Evolutionary conservation across 2,329 filamentous ascomycete species (phyloP).

Genomic region (Graphilbum fragrans): DNA sequence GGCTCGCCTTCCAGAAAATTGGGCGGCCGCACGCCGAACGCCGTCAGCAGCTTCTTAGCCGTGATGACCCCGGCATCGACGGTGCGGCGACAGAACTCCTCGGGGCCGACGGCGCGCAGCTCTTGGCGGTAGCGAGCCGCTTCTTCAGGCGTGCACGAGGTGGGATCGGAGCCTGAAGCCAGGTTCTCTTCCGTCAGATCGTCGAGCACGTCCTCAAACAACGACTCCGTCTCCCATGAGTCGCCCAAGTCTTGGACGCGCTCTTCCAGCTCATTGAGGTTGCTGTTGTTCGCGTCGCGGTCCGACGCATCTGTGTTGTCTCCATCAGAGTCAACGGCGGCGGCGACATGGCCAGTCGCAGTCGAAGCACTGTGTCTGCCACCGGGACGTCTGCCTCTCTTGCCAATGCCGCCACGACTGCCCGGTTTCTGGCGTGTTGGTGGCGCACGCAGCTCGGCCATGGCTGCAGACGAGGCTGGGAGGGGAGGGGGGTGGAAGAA

Average conservation of each 20-base stretch:
- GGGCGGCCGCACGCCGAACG: conserved; percentile 69
- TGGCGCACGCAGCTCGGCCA: conserved; percentile 1
- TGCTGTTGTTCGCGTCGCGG: not conserved
- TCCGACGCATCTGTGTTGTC: not conserved
- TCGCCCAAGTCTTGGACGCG: conserved; percentile 38
- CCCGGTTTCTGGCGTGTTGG: not conserved
- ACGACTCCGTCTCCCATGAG: conserved; percentile 51
- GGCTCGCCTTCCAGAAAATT: conserved; percentile 57
- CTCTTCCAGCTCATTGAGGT: conserved; percentile 33
- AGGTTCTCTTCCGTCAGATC: conserved; percentile 40
- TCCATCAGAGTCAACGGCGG: not conserved
- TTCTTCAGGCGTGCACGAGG: conserved; percentile 56
- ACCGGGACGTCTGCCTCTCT: not conserved
- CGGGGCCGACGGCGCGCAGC: conserved; percentile 64
- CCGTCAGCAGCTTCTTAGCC: conserved; percentile 73
- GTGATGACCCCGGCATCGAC: conserved; percentile 57
- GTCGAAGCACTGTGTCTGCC: not conserved
- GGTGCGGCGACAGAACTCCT: conserved; percentile 62
- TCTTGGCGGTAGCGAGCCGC: conserved; percentile 55
- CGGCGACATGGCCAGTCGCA: not conserved
- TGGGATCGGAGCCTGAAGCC: conserved; percentile 25
- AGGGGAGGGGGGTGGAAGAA: not conserved
- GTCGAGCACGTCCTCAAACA: conserved; percentile 51
- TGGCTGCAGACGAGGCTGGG: not conserved
- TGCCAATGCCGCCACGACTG: not conserved